These are phyloP conservation scores for Coemansia umbellata DNA, from an alignment of 192 early-diverging fungal species.

Conservation along the genomic window DNA sequence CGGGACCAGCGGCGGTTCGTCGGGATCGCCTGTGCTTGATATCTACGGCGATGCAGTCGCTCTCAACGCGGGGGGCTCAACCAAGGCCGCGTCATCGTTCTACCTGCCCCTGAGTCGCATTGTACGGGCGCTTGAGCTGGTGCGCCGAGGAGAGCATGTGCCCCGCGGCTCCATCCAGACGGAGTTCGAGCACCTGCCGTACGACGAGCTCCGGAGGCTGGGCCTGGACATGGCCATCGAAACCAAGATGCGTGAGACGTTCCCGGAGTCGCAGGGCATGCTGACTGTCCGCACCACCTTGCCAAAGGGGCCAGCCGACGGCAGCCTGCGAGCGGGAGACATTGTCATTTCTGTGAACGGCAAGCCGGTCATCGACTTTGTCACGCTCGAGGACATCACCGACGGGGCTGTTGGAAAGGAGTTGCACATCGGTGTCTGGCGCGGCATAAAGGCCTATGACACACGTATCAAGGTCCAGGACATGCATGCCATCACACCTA, in stretches of 20 bases:
- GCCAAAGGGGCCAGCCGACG: slow-evolving; percentile 68
- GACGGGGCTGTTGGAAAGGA: slow-evolving; percentile 57
- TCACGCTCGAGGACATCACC: slow-evolving; percentile 54
- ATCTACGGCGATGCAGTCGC: slow-evolving; percentile 78
- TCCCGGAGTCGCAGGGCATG: slow-evolving; percentile 69
- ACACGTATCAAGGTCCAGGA: slow-evolving; percentile 59
- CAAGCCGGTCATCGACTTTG: slow-evolving; percentile 62
- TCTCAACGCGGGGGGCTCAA: slow-evolving; percentile 65
- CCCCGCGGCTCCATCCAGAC: slow-evolving; percentile 75
- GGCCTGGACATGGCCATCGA: slow-evolving; percentile 66
- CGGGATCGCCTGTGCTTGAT: slow-evolving; percentile 76
- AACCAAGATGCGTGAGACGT: slow-evolving; percentile 58
- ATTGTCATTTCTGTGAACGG: slow-evolving; percentile 64
- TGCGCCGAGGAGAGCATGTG: slow-evolving; percentile 55
- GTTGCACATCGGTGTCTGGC: slow-evolving; percentile 56
- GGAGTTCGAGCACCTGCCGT: slow-evolving; percentile 69
- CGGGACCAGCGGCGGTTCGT: slow-evolving; percentile 72
- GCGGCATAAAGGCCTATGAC: slow-evolving; percentile 53
- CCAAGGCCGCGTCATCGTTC: slow-evolving; percentile 63
- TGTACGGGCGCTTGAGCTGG: slow-evolving; percentile 58
- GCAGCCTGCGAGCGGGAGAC: slow-evolving; percentile 63
- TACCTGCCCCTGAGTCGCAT: slow-evolving; percentile 75
- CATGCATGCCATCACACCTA: slow-evolving; percentile 75
- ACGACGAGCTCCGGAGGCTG: slow-evolving; percentile 70
- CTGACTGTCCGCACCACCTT: slow-evolving; percentile 59